A percentile compares a stretch with the other conserved stretches of the same genome.
These are phyloP conservation scores for Fusarium cicatricum DNA, from an alignment of 2,329 filamentous ascomycete species.

Conservation along the genomic window DNA sequence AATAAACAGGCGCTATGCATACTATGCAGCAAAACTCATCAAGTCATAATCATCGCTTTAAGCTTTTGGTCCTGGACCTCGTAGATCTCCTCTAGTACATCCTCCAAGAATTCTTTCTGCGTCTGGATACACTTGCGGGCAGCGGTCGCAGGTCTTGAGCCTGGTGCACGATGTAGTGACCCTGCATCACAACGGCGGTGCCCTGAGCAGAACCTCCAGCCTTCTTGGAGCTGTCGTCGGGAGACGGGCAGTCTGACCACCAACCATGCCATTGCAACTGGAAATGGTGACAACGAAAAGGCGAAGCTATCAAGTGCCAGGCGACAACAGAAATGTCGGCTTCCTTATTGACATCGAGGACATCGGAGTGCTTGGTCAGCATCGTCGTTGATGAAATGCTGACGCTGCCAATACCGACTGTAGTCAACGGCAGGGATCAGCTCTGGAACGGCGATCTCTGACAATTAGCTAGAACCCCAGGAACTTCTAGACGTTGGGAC, in stretches of 20 bases:
- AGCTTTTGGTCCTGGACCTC: slow-evolving; percentile 5
- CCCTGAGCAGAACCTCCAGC: slow-evolving; percentile 65
- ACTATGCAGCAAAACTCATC: neutral
- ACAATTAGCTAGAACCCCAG: slow-evolving; percentile 57
- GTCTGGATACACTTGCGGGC: slow-evolving; percentile 25
- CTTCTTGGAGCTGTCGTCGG: slow-evolving; percentile 61
- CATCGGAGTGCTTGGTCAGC: slow-evolving; percentile 51
- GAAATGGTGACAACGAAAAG: slow-evolving; percentile 72
- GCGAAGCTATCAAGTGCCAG: slow-evolving; percentile 73
- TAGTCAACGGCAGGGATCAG: slow-evolving; percentile 62
- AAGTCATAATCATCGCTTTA: slow-evolving; percentile 8
- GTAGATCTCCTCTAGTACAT: slow-evolving; percentile 26
- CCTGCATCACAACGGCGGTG: slow-evolving; percentile 69
- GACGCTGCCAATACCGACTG: slow-evolving; percentile 61
- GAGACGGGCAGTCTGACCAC: slow-evolving; percentile 67
- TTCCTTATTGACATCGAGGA: slow-evolving; percentile 43
- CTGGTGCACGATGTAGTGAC: slow-evolving; percentile 71
- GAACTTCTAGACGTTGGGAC: slow-evolving; percentile 60
- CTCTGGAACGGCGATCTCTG: slow-evolving; percentile 62
- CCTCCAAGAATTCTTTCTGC: slow-evolving; percentile 38
- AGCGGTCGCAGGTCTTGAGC: slow-evolving; percentile 63
- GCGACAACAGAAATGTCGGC: slow-evolving; percentile 63
- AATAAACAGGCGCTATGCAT: no score
- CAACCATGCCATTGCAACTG: slow-evolving; percentile 69
- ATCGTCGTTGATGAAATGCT: slow-evolving; percentile 62